Base-by-base conservation (phyloP, 306 rosid genomes). In the Cucurbita moschata region DNA sequence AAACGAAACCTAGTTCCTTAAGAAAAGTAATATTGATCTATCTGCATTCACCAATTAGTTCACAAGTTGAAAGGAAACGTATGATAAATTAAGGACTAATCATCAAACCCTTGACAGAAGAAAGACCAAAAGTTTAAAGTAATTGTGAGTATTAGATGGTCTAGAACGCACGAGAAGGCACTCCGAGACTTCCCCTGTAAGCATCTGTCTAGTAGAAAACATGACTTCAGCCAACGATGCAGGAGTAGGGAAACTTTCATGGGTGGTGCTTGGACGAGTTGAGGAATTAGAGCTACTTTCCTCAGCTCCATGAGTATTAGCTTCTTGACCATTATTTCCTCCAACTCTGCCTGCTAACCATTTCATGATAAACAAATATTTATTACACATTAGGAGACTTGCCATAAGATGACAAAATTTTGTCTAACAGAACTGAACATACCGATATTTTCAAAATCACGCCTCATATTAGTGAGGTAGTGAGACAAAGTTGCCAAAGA, bases 401-500 rank as follows among this genome's bases (percentile, higher is more conserved):
- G 63, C 47, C 80, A 57, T 52, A 23, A 26, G 57, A 35, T 59
- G 71, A 77, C 63, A 30, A 30, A 30, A 30, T 30, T 30, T 71
- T 64, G 40, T 72, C 79, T 6, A n/a, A 71, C 42, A 35, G 71
- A 59, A 68, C 59, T 38, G 43, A 65, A 79, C 90, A 86, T 73
- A 95, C 99, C 95, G 64, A 89, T 80, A 66, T 84, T 86, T 77
- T 86, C 89, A 73, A 91, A 88, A 79, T 88, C 96, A 60, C 71
- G 77, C 79, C 86, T 81, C 80, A 89, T 79, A 78, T 79, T 86
- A 83, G 85, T 82, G 74, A 88, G 83, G 56, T 91, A 85, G 73
- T 84, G 96, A 76, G 90, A 83, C 82, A 95, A 81, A 70, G 99
- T 95, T 53, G 95, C 83, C 89, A 95, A 84, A 81, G 99, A 95